phyloP scores from a whole-genome alignment of 2,329 filamentous ascomycete species.

The Stylonectria norvegica region DNA sequence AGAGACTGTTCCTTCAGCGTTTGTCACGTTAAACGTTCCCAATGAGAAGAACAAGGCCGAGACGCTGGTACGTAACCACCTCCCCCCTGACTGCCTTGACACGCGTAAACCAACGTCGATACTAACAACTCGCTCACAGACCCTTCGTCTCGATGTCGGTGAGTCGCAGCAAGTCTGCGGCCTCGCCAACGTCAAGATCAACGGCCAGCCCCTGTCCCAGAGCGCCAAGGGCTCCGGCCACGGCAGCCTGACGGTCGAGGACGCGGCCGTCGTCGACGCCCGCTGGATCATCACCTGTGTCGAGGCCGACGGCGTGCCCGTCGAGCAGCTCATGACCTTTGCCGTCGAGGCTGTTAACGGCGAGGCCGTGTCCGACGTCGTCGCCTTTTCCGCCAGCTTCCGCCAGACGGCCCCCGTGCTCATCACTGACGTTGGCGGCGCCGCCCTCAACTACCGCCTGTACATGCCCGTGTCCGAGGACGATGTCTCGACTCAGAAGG shows the following conservation, averaged over 20 bases:
- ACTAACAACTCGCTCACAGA: constrained; percentile 20
- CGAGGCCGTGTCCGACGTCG: constrained; percentile 32
- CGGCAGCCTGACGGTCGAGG: constrained; percentile 38
- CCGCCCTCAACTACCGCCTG: constrained; percentile 31
- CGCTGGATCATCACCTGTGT: constrained; percentile 47
- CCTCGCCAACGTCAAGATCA: constrained; percentile 44
- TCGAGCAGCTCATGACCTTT: constrained; percentile 45
- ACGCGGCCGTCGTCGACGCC: constrained; percentile 39
- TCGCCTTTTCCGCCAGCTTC: constrained; percentile 44
- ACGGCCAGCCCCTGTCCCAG: constrained; percentile 42
- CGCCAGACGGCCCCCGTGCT: constrained; percentile 42
- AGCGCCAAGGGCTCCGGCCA: constrained; percentile 39
- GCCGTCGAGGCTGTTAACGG: constrained; percentile 42
- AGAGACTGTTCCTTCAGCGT: constrained; percentile 15
- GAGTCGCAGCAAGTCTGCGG: constrained; percentile 46
- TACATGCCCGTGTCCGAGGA: constrained; percentile 3
- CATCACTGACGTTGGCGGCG: constrained; percentile 42
- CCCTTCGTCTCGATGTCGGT: constrained; percentile 43
- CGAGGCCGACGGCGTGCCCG: constrained; percentile 35
- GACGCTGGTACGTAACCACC: constrained; percentile 21
- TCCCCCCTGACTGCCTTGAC: neutral
- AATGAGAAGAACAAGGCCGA: constrained; percentile 12
- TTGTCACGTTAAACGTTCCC: constrained; percentile 21
- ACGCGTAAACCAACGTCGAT: constrained; percentile 5
- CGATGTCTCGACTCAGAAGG: constrained; percentile 3